phyloP scores from a whole-genome alignment of 2,329 filamentous ascomycete species.

The Cadophora luteo-olivacea region DNA sequence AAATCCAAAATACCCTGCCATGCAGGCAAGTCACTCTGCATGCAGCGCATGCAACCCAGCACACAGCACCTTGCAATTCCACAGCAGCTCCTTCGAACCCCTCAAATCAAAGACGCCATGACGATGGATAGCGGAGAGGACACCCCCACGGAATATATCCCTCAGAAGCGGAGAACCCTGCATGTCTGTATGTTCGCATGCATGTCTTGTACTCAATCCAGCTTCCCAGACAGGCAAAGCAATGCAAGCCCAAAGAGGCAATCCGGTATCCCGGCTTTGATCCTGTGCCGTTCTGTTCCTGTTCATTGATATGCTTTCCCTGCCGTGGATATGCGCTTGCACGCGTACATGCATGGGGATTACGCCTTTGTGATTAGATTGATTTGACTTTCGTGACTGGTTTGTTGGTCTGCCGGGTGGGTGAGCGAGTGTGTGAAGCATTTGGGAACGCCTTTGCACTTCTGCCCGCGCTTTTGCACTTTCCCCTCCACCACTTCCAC shows the following conservation, averaged over 20 bases:
- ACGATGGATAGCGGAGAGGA: neutral
- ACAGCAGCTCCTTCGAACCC: neutral
- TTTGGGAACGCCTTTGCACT: neutral
- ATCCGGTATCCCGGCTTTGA: neutral
- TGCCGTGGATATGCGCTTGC: constrained; percentile 2
- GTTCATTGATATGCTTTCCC: neutral
- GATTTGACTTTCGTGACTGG: neutral
- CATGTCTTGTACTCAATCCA: neutral
- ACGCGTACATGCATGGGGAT: neutral
- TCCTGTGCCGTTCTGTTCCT: neutral
- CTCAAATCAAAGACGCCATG: neutral
- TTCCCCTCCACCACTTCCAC: neutral
- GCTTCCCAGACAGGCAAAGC: neutral
- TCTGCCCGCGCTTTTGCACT: constrained; percentile 7
- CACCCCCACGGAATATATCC: constrained; percentile 10
- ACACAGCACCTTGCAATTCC: neutral
- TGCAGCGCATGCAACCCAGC: neutral
- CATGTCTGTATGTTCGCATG: neutral
- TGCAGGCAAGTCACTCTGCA: constrained; percentile 6
- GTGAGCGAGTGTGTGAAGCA: neutral
- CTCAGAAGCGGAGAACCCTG: constrained; percentile 19
- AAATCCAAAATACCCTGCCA: constrained; percentile 5
- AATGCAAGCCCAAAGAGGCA: constrained; percentile 4
- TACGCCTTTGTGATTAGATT: neutral
- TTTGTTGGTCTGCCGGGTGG: too few species aligned